A percentile compares a stretch with the other conserved stretches of the same genome.
Conservation (phyloP, 495 filamentous ascomycete species). For the Penicilliopsis zonata region DNA sequence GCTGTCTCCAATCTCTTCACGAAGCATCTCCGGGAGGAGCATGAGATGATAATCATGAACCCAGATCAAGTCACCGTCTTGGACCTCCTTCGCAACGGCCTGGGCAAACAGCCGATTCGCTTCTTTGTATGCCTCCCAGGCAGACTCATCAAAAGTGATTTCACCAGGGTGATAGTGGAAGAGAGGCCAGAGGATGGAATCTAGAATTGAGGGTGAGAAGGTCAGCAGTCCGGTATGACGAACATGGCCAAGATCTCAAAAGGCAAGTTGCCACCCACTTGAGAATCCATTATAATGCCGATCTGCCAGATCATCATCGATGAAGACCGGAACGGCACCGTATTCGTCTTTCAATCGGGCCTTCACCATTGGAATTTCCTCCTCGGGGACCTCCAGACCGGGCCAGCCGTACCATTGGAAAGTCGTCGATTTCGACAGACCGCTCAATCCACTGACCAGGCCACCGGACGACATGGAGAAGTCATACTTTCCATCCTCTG, state of each 20-base stretch:
- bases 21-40: constrained; percentile 87
- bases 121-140: constrained; percentile 86
- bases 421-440: constrained; percentile 77
- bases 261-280: constrained; percentile 41
- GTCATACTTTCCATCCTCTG: constrained; percentile 69
- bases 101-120: constrained; percentile 84
- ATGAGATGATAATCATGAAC: constrained; percentile 98
- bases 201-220: constrained; percentile 26
- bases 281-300: constrained; percentile 80
- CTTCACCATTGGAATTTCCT: constrained; percentile 49
- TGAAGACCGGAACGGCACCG: constrained; percentile 62
- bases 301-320: constrained; percentile 69
- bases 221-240: too few species aligned
- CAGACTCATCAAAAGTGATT: constrained; percentile 90
- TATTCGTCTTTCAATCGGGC: constrained; percentile 61
- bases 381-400: constrained; percentile 70
- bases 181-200: constrained; percentile 93
- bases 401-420: constrained; percentile 99
- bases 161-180: constrained; percentile 98
- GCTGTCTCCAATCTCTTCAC: constrained; percentile 62
- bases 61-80: constrained; percentile 90
- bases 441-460: constrained; percentile 80
- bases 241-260: background rate
- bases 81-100: constrained; percentile 63
- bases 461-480: constrained; percentile 95